These are phyloP conservation scores for Termitomyces heimii DNA, from an alignment of 768 basidiomycete species.

Conservation along the genomic window DNA sequence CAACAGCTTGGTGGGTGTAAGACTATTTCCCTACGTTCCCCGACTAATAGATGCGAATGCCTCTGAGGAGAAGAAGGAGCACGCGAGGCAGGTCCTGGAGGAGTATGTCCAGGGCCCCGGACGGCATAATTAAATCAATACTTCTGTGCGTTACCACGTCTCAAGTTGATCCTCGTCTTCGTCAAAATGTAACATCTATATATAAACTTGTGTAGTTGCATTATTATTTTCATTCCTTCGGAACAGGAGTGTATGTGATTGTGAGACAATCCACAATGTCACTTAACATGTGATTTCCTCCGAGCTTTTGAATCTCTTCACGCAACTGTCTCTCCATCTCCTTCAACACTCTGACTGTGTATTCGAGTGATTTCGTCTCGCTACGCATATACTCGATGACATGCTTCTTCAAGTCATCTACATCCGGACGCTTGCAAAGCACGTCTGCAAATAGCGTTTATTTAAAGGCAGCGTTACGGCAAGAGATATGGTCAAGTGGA, in stretches of 20 bases:
- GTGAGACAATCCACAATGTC: neutral
- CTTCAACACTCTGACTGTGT: constrained; percentile 65
- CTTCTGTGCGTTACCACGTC: too few relatives aligned
- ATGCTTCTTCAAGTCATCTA: constrained; percentile 74
- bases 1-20: neutral
- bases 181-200: too few relatives aligned
- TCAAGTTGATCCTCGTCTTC: too few relatives aligned
- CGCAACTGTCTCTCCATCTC: neutral
- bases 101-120: neutral
- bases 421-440: constrained; percentile 81
- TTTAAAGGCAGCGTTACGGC: neutral
- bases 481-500: neutral
- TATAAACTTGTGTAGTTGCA: too few relatives aligned
- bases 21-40: neutral
- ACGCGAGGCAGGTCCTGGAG: neutral
- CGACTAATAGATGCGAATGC: neutral
- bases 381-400: constrained; percentile 73
- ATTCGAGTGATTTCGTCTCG: constrained; percentile 81
- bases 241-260: too few relatives aligned
- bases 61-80: neutral
- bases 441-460: constrained; percentile 55
- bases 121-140: neutral
- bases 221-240: too few relatives aligned
- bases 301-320: neutral
- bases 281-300: neutral